Conservation (phyloP, 805 yeast species). For the Suhomyces canberraensis region DNA sequence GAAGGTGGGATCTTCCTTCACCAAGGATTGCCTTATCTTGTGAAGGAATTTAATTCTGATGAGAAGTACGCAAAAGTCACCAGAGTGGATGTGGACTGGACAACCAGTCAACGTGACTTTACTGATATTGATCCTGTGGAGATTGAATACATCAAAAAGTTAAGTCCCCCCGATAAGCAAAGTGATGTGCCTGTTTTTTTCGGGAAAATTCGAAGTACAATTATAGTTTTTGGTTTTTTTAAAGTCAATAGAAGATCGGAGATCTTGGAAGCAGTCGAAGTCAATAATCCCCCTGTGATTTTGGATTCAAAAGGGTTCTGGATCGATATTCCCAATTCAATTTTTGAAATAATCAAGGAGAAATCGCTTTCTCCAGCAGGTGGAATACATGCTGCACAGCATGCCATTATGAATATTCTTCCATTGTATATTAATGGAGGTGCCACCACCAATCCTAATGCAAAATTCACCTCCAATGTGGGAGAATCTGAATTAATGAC, state of each 20-base stretch:
- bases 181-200: slow-evolving; percentile 59
- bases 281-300: slow-evolving; percentile 78
- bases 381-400: slow-evolving; percentile 96
- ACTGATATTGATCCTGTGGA: slow-evolving; percentile 88
- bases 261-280: slow-evolving; percentile 92
- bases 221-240: slow-evolving; percentile 87
- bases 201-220: slow-evolving; percentile 72
- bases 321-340: slow-evolving; percentile 78
- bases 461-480: slow-evolving; percentile 24
- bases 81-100: slow-evolving; percentile 92
- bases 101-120: slow-evolving; percentile 85
- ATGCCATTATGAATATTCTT: slow-evolving; percentile 75
- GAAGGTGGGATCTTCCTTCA: slow-evolving; percentile 92
- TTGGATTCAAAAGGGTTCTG: slow-evolving; percentile 79
- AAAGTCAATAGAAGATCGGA: slow-evolving; percentile 73
- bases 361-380: slow-evolving; percentile 75
- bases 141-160: slow-evolving; percentile 60
- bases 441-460: slow-evolving; percentile 44
- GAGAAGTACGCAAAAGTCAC: slow-evolving; percentile 80
- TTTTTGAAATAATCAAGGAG: slow-evolving; percentile 52
- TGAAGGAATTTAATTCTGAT: slow-evolving; percentile 77
- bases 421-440: slow-evolving; percentile 74
- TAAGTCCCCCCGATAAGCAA: slow-evolving; percentile 40
- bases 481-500: slow-evolving; percentile 67
- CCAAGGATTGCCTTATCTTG: slow-evolving; percentile 88